A percentile compares a stretch with the other conserved stretches of the same genome.
phyloP scores from a whole-genome alignment of 2,329 filamentous ascomycete species.

The Botrytis aclada region DNA sequence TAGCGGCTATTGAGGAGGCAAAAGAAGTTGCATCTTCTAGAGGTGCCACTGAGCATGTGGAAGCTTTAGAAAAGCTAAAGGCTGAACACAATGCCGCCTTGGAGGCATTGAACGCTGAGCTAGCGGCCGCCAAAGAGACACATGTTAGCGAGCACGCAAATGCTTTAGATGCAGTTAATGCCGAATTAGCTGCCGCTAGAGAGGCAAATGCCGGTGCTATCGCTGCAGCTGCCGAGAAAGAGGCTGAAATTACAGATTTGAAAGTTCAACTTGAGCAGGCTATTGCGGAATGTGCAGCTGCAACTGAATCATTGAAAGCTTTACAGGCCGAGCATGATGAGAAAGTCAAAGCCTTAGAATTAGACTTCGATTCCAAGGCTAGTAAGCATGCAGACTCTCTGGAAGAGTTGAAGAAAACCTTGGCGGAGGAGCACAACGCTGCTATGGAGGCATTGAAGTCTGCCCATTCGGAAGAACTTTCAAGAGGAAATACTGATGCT shows the following conservation, averaged over 20 bases:
- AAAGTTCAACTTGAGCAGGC: slow-evolving; percentile 43
- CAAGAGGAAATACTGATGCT: slow-evolving; percentile 45
- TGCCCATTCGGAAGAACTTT: slow-evolving; percentile 50
- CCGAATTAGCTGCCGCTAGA: slow-evolving; percentile 49
- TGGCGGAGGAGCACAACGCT: slow-evolving; percentile 51
- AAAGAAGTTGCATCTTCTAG: slow-evolving; percentile 31
- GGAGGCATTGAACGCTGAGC: slow-evolving; percentile 39
- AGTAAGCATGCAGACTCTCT: slow-evolving; percentile 37
- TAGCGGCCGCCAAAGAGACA: slow-evolving; percentile 49
- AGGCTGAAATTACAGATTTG: slow-evolving; percentile 36
- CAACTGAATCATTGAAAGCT: slow-evolving; percentile 31
- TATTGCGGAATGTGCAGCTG: slow-evolving; percentile 36
- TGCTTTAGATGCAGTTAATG: slow-evolving; percentile 32
- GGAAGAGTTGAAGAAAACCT: slow-evolving; percentile 47
- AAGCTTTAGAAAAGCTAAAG: slow-evolving; percentile 43
- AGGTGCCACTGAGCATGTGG: slow-evolving; percentile 41
- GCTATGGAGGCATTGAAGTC: slow-evolving; percentile 50
- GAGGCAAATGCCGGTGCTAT: slow-evolving; percentile 42
- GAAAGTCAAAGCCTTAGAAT: not conserved
- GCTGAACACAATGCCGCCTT: slow-evolving; percentile 27
- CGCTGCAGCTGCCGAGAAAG: slow-evolving; percentile 38
- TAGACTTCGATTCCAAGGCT: slow-evolving; percentile 6
- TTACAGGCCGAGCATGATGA: slow-evolving; percentile 38
- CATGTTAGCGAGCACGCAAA: slow-evolving; percentile 35
- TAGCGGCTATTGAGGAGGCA: slow-evolving; percentile 36